phyloP scores from a whole-genome alignment of 768 basidiomycete genomes.

The Mycena maculata region DNA sequence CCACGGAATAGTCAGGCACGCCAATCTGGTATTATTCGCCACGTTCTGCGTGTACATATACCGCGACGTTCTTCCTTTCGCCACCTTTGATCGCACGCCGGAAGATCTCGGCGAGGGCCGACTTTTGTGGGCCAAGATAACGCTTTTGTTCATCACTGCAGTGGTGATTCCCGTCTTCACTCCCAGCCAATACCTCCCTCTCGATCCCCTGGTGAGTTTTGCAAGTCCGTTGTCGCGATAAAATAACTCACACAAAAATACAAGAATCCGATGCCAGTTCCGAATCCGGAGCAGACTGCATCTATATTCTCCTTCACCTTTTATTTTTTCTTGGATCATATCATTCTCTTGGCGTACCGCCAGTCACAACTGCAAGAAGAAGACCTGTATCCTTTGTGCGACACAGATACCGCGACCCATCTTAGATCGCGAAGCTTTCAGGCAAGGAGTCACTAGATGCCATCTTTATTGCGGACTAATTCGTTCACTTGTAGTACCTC shows the following conservation, averaged over 20 bases:
- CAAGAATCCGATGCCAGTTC: conserved; percentile 1
- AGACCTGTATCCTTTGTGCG: conserved; percentile 72
- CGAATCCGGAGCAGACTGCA: conserved; percentile 62
- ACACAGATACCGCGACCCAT: conserved; percentile 57
- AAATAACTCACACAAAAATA: background rate
- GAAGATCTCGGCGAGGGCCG: conserved; percentile 58
- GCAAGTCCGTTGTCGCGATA: background rate
- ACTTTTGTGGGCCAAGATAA: conserved; percentile 64
- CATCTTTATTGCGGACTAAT: background rate
- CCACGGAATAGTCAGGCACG: conserved; percentile 54
- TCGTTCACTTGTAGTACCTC: conserved; percentile 1
- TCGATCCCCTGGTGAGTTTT: conserved; percentile 56
- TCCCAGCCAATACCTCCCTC: conserved; percentile 68
- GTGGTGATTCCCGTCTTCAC: conserved; percentile 64
- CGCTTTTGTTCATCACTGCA: conserved; percentile 56
- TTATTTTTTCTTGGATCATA: conserved; percentile 66
- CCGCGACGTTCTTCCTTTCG: conserved; percentile 68
- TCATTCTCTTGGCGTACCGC: conserved; percentile 57
- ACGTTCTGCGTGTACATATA: conserved; percentile 63
- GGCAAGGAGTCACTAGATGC: conserved; percentile 37
- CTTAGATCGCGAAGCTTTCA: conserved; percentile 44
- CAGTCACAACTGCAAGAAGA: conserved; percentile 57
- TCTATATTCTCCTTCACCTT: conserved; percentile 55
- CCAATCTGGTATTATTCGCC: conserved; percentile 58
- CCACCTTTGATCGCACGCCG: conserved; percentile 61